Evolutionary conservation across 352 stramenopile species (phyloP), one percentile per base, ranked within the genome.

Genomic region (Globisporangium spinosum): DNA sequence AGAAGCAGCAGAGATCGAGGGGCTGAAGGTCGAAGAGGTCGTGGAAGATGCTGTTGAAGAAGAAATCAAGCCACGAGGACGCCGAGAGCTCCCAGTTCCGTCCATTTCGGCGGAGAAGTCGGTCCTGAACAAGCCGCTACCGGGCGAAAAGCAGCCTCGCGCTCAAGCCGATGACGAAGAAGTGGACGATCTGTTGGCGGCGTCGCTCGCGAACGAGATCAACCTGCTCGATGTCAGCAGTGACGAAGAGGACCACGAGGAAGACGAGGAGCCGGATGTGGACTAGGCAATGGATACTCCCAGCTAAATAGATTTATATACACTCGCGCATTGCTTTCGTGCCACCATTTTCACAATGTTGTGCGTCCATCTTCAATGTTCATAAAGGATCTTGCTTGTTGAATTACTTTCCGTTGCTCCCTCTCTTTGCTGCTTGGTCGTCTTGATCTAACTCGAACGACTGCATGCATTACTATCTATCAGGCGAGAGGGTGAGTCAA

Each of bases 151-250:
- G 13, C 69, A 67, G n/a, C 47, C 58, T 6, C 64, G 65, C 1
- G 65, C 55, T 5, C 75, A 65, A 38, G 70, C 70, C 32, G 72
- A 78, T 15, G 87, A 71, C 38, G 87, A 95, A 68, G 76, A 90
- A 49, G 80, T 95, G 20, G 71, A 78, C 20, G 81, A 90, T n/a
- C 74, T 85, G 58, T 66, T 91, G 55, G 87, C 87, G n/a, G 78
- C 80, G 17, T 74, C 77, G 35, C 68, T 95, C 29, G 74, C 83
- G 20, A 79, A 79, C 60, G 87, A 94, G 67, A 92, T 93, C 67
- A 77, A 72, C 47, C 77, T 77, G 32, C 64, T 95, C 17, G 87
- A 95, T 53, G 87, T 95, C n/a, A 94, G 85, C 66, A 95, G 85
- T 34, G 85, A 94, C 62, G 87, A 92, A 73, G 84, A 95, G 72